Evolutionary conservation across 352 stramenopile genomes (phyloP), one percentile per base, ranked within the genome.

Genomic region (Globisporangium mamillatum): DNA sequence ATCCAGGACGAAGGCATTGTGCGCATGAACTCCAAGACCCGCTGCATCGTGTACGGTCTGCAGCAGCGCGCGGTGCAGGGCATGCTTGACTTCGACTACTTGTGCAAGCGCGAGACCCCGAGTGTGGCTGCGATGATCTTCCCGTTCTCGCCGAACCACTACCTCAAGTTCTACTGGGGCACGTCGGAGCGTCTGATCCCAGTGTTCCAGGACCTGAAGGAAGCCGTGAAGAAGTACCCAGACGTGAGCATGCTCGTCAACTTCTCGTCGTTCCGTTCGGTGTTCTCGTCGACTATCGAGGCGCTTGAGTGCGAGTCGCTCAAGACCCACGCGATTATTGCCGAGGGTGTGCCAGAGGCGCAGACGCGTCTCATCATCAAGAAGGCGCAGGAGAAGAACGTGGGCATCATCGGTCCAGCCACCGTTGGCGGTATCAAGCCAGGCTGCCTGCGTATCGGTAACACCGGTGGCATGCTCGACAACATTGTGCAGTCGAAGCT

Each of bases 401-500:
- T 99, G 29, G 93, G 93, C 1, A 81, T 99, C 60, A 99, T 99
- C 66, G 97, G 97, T 36, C 97, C 97, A 54, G 97, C 97, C 18
- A 99, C 97, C 12, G 96, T 99, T 65, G 97, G 97, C 63, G 97
- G 97, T 53, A 99, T 99, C 78, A 98, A 98, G 80, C 96, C 96
- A 60, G 97, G 97, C 48, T 99, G 97, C 75, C 91, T 99, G 74
- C 89, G 96, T 68, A 99, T 99, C 71, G 97, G 97, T 69, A 99
- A 99, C 83, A 99, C 97, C 16, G 97, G 95, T 72, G 97, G 97
- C 55, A 99, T 99, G 96, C 83, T 99, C 22, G 97, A 99, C 76
- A 99, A 99, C 82, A 98, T 99, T 75, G 92, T 98, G 59, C 95
- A 98, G 75, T 98, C 88, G 44, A 99, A 99, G 87, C 81, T 99